Base-by-base conservation (phyloP, 108 stramenopile species). In the Pseudonitzschia pungens region DNA sequence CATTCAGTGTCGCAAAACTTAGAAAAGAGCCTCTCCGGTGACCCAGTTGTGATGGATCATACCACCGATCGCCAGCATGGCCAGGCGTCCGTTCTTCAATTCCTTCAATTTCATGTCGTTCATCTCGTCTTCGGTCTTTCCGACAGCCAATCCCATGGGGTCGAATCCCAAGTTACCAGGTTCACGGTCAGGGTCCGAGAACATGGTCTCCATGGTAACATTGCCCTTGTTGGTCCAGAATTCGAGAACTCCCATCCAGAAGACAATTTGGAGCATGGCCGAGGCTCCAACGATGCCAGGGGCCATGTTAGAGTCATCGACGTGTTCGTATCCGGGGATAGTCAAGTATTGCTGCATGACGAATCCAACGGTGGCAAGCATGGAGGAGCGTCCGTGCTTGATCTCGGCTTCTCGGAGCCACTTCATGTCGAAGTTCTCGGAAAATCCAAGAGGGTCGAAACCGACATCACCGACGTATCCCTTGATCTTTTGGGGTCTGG, bases 331-430 rank as follows among this genome's bases (percentile, higher is more conserved):
- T 77, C 92, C 92, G 22, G 94, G 94, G 67, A 95, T 79, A 59
- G 89, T 95, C 48, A 86, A 60, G 85, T 78, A 91, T 75, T 95
- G 78, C 58, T 88, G 87, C 66, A 65, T 76, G 65, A 87, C 75
- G 76, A 92, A 95, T 51, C 94, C 94, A 68, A 90, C 75, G 43
- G 84, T 69, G 70, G 94, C 98, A 54, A 98, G 89, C 98, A 98
- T 98, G 75, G 95, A 77, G 11, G 92, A 78, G 29, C 98, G 96
- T 48, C 94, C 81, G 92, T 98, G 98, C 87, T 98, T 98, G 84
- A 98, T 85, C 75, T 98, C 98, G 51, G 97, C 87, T 69, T 98
- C 98, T 32, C 94, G 92, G 70, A 98, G 74, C 97, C 97, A 98
- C 83, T 98, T 97, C 62, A 97, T 91, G 82, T 98, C 98, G 40